Conservation (phyloP, 441 rosid genomes). For the Gossypium laxum region DNA sequence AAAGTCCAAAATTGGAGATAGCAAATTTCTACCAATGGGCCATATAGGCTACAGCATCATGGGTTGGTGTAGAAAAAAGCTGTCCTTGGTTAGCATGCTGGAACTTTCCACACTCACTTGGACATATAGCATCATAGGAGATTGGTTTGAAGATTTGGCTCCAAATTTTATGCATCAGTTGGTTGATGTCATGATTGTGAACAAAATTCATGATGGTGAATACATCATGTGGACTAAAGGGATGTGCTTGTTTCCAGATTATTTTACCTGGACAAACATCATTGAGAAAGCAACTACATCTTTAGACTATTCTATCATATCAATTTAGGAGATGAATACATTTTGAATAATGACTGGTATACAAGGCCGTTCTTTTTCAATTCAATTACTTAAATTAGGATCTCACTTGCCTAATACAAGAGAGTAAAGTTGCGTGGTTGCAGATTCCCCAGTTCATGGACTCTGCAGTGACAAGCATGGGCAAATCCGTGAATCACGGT, state of each 20-base stretch:
- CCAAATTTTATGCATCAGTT: constrained; percentile 3
- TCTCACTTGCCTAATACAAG: background rate
- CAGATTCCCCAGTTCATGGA: background rate
- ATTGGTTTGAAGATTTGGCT: background rate
- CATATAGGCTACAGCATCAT: background rate
- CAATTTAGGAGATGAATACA: background rate
- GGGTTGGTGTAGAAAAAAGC: constrained; percentile 7
- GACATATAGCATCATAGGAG: background rate
- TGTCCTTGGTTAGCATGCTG: constrained; percentile 7
- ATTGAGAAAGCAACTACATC: background rate
- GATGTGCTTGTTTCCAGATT: background rate
- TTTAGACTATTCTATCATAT: background rate
- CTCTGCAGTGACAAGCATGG: background rate
- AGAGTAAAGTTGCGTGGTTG: background rate
- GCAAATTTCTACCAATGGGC: background rate
- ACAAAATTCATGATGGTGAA: constrained; percentile 5
- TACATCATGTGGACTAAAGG: background rate
- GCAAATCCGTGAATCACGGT: background rate
- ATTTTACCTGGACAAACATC: background rate
- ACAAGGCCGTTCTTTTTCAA: background rate
- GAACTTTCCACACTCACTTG: constrained; percentile 12
- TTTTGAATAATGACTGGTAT: background rate
- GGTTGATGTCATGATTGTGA: constrained; percentile 10
- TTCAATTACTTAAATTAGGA: background rate
- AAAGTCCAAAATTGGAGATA: background rate